phyloP scores from a whole-genome alignment of 2,329 filamentous ascomycete genomes.

The Xylaria hypoxylon region DNA sequence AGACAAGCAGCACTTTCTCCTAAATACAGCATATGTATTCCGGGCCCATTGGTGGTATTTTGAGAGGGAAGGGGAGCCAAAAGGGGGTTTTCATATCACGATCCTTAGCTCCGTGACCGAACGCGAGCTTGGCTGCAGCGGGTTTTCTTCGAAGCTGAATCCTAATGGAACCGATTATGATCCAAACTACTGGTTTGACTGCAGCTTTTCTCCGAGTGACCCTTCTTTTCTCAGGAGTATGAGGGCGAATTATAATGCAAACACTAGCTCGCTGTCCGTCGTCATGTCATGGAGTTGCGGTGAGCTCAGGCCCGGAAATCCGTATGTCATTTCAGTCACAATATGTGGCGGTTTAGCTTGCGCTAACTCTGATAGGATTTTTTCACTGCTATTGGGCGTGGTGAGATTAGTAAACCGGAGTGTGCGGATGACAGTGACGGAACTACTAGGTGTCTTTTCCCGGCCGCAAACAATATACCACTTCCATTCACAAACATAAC shows the following conservation, averaged over 20 bases:
- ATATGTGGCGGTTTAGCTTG: not conserved
- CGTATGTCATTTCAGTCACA: not conserved
- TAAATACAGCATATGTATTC: slow-evolving; percentile 7
- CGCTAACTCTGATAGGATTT: slow-evolving; percentile 6
- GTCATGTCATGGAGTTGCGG: slow-evolving; percentile 17
- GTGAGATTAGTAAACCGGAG: slow-evolving; percentile 14
- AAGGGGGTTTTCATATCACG: slow-evolving; percentile 9
- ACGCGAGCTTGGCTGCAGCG: slow-evolving; percentile 3
- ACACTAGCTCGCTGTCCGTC: slow-evolving; percentile 4
- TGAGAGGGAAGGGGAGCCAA: slow-evolving; percentile 16
- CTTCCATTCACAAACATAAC: slow-evolving; percentile 19
- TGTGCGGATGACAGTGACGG: slow-evolving; percentile 18
- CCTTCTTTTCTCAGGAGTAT: slow-evolving; percentile 2
- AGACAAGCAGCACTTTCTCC: slow-evolving; percentile 10
- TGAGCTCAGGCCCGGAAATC: slow-evolving; percentile 8
- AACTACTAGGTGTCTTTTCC: slow-evolving; percentile 20
- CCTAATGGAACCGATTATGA: slow-evolving; percentile 12
- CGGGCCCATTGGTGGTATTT: slow-evolving; percentile 24
- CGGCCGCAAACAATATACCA: slow-evolving; percentile 7
- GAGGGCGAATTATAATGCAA: slow-evolving; percentile 16
- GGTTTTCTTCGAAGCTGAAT: slow-evolving; percentile 13
- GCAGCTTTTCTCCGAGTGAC: not conserved
- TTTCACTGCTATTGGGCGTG: slow-evolving; percentile 13
- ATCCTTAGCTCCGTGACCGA: slow-evolving; percentile 12
- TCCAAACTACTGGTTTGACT: slow-evolving; percentile 18